A percentile compares a stretch with the other conserved stretches of the same genome.
These are phyloP conservation scores for Annulohypoxylon bovei DNA, from an alignment of 495 filamentous ascomycete species.

Conservation along the genomic window DNA sequence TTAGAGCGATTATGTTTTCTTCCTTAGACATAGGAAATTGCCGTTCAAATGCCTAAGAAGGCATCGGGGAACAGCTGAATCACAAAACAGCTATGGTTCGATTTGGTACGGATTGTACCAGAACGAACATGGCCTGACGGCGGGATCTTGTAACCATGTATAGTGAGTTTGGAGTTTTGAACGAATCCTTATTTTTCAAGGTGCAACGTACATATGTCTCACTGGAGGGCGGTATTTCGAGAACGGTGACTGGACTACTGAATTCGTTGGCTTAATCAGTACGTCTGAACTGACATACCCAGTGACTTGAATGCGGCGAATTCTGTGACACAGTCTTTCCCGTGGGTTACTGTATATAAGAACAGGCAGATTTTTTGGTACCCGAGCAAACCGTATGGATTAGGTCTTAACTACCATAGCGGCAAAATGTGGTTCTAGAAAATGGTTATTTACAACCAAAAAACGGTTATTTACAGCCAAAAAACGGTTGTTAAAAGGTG, in stretches of 20 bases:
- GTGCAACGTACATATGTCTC: not conserved
- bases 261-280: not conserved
- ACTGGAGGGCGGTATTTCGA: not conserved
- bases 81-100: not conserved
- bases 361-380: not conserved
- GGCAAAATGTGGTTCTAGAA: too few relatives aligned
- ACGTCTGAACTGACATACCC: not conserved
- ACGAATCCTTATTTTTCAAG: conserved; percentile 14
- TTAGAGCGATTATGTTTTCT: not conserved
- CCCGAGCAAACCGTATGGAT: not conserved
- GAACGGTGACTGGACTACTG: not conserved
- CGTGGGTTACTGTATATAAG: not conserved
- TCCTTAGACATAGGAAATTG: conserved; percentile 2
- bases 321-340: not conserved
- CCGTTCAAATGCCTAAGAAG: not conserved
- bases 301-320: not conserved
- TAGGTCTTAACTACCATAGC: not conserved
- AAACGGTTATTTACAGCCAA: too few relatives aligned
- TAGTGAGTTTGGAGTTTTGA: conserved; percentile 15
- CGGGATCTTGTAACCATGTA: conserved; percentile 20
- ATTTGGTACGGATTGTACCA: not conserved
- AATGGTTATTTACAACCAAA: too few relatives aligned
- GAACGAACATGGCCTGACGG: not conserved
- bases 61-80: not conserved
- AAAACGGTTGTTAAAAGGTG: too few relatives aligned